phyloP scores from a whole-genome alignment of 768 basidiomycete genomes.

The Scleroderma bovista region DNA sequence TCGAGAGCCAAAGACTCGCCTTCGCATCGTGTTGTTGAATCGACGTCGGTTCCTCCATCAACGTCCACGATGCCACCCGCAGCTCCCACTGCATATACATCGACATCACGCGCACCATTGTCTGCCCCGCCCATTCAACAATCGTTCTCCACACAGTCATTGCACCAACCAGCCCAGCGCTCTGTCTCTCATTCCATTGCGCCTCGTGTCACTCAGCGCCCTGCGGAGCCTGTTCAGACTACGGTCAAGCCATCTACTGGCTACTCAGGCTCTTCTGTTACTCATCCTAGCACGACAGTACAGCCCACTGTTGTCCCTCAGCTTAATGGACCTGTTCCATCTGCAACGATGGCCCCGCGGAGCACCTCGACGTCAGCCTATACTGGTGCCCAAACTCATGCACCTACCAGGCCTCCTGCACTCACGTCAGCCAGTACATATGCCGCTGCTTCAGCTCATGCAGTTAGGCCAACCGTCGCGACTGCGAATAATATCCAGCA shows the following conservation, averaged over 20 bases:
- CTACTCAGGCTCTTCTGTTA: too few species aligned
- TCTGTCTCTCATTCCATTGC: constrained; percentile 9
- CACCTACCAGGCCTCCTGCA: constrained; percentile 6
- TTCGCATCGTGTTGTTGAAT: constrained; percentile 10
- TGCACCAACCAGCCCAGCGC: constrained; percentile 14
- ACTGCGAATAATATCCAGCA: background rate
- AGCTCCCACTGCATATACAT: background rate
- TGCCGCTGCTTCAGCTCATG: constrained; percentile 3
- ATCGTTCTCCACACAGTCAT: constrained; percentile 3
- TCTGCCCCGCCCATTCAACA: constrained; percentile 21
- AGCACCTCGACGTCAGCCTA: constrained; percentile 1
- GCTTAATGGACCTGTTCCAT: background rate
- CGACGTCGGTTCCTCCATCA: background rate
- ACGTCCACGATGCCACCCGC: constrained; percentile 18
- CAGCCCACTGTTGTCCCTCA: background rate
- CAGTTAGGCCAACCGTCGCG: constrained; percentile 5
- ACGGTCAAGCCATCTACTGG: constrained; percentile 12
- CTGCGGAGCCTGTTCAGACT: constrained; percentile 14
- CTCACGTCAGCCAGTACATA: constrained; percentile 4
- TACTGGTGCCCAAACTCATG: constrained; percentile 6
- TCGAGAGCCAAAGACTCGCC: constrained; percentile 15
- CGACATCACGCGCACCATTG: constrained; percentile 13
- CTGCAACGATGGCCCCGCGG: constrained; percentile 3
- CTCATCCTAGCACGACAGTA: background rate
- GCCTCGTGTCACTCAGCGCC: constrained; percentile 22